Evolutionary conservation across 2,329 filamentous ascomycete genomes (phyloP), one percentile per base, ranked within the genome.

Genomic region (Pseudogymnoascus sp.): DNA sequence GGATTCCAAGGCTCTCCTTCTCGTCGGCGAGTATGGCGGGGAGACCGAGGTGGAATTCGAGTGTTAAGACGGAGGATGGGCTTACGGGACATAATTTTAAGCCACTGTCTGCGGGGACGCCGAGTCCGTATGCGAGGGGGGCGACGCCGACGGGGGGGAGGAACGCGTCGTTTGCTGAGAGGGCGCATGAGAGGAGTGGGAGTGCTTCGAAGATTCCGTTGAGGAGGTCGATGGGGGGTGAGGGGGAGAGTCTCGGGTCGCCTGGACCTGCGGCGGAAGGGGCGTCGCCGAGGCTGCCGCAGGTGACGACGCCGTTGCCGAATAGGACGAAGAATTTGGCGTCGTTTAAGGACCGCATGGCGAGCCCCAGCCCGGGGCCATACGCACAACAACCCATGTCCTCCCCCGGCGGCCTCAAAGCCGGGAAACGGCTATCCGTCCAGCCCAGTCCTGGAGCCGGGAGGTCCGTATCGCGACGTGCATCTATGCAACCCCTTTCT

Each of bases 41-140:
- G 64, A 85, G 88, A 61, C 90, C 90, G 3, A 83, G 86, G 65
- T 95, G 90, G 90, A 93, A 87, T 71, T 72, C 71, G 10, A 89
- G 86, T 31, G 84, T 86, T 5, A 91, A 88, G 70, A 82, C 84
- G 4, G 77, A 77, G 6, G 82, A 86, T 66, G 78, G 86, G n/a
- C 81, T 88, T 34, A 83, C 84, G n/a, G 86, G 87, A 25, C 86
- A 89, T 73, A 85, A 85, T 73, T 89, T 86, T 76, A 88, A 85
- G 69, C 84, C 87, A 10, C 75, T 88, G 10, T 83, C 76, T 37
- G 75, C 85, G 51, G 86, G 83, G 21, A 74, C 70, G 6, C 71
- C 72, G 60, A 73, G 70, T 65, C 71, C 72, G 37, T 69, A 73
- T 63, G 67, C 69, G 48, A 67, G 67, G 6, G 69, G 63, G 5